Percentiles rank a stretch among this genome's conserved stretches.
Evolutionary conservation across 2,329 filamentous ascomycete species (phyloP).

Genomic region (Metarhizium album): DNA sequence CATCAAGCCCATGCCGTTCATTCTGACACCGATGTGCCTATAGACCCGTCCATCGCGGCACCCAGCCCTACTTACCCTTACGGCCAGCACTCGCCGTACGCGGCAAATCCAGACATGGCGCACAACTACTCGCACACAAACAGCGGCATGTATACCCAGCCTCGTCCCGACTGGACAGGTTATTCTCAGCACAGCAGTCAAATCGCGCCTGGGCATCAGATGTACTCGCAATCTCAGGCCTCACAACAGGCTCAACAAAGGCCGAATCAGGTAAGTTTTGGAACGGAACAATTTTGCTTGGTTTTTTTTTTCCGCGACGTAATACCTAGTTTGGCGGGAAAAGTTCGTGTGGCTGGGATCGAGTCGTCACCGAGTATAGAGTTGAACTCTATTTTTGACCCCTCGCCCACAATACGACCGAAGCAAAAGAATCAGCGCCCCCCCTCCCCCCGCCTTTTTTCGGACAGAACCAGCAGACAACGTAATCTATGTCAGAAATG

Average conservation of each 20-base stretch:
- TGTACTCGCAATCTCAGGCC: constrained; percentile 45
- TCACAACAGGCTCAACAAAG: constrained; percentile 44
- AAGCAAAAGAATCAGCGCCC: neutral
- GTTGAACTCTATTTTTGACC: neutral
- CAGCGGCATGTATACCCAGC: constrained; percentile 53
- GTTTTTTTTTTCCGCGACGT: neutral
- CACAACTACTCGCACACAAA: constrained; percentile 60
- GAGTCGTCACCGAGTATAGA: neutral
- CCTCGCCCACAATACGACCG: neutral
- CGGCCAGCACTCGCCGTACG: constrained; percentile 77
- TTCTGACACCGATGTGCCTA: constrained; percentile 94
- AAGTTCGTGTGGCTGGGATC: neutral
- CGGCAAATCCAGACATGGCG: constrained; percentile 74
- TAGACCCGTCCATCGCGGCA: constrained; percentile 96
- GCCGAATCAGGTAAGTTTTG: constrained; percentile 47
- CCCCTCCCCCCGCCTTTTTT: neutral
- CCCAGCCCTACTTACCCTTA: constrained; percentile 87
- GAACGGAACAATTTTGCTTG: neutral
- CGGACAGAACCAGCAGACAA: neutral
- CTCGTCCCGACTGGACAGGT: constrained; percentile 64
- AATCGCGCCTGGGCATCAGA: constrained; percentile 39
- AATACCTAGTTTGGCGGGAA: neutral
- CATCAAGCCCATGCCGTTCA: constrained; percentile 69
- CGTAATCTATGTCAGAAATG: neutral
- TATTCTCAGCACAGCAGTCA: constrained; percentile 48